phyloP scores from a whole-genome alignment of 2,329 filamentous ascomycete species.

The Atkinsonella hypoxylon region DNA sequence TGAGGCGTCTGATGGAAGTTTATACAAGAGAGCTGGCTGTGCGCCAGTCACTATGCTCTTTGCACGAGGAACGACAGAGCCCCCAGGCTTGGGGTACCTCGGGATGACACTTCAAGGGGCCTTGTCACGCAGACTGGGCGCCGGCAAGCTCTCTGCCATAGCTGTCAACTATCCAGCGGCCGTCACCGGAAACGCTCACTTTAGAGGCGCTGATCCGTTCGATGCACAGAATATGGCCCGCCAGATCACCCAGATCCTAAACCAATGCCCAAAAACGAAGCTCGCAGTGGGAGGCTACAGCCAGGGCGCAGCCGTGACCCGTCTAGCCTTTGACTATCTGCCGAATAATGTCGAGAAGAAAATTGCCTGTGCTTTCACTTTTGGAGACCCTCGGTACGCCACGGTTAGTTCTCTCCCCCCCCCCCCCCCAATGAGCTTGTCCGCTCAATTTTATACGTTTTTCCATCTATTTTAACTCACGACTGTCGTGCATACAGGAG shows the following conservation, averaged over 20 bases:
- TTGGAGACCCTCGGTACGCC: background rate
- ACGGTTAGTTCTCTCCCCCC: background rate
- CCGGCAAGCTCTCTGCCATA: background rate
- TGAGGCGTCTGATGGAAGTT: background rate
- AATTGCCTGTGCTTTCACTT: background rate
- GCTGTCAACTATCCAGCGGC: background rate
- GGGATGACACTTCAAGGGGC: background rate
- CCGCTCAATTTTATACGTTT: no score
- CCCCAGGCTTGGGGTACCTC: background rate
- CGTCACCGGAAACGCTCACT: background rate
- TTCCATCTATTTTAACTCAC: no score
- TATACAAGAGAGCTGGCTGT: background rate
- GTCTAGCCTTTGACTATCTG: background rate
- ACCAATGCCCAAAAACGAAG: background rate
- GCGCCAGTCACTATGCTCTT: background rate
- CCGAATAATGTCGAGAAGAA: background rate
- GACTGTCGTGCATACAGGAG: no score
- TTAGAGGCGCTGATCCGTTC: background rate
- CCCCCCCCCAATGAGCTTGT: no score
- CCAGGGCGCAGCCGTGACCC: background rate
- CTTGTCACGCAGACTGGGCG: background rate
- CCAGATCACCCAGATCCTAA: background rate
- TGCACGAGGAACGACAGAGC: background rate
- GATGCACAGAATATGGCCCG: background rate
- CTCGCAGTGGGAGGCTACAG: background rate